Percentiles rank a stretch among this genome's conserved stretches.
Conservation (phyloP, 495 filamentous ascomycete species). For the Penicillium riverlandense region DNA sequence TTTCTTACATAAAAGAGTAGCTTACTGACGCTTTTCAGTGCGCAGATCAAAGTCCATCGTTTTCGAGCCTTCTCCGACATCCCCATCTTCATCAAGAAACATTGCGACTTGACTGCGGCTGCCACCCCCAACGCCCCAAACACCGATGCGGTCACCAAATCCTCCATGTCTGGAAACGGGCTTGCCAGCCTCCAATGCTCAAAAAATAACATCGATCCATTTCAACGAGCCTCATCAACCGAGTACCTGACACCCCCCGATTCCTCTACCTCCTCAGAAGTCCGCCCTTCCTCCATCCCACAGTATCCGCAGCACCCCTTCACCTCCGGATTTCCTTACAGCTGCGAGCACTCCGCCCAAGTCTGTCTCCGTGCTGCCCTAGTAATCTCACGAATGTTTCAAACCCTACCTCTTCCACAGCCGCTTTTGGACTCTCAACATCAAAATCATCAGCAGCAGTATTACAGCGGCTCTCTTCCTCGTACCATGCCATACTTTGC, state of each 20-base stretch:
- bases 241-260: slow-evolving; percentile 32
- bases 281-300: slow-evolving; percentile 13
- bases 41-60: slow-evolving; percentile 54
- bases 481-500: slow-evolving; percentile 56
- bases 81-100: slow-evolving; percentile 51
- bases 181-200: slow-evolving; percentile 27
- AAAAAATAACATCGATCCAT: slow-evolving; percentile 25
- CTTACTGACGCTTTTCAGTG: slow-evolving; percentile 27
- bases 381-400: slow-evolving; percentile 44
- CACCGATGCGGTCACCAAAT: slow-evolving; percentile 7
- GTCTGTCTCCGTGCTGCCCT: slow-evolving; percentile 46
- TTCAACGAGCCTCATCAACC: slow-evolving; percentile 25
- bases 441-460: slow-evolving; percentile 17
- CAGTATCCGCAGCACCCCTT: slow-evolving; percentile 26
- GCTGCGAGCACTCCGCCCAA: slow-evolving; percentile 45
- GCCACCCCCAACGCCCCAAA: slow-evolving; percentile 24
- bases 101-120: slow-evolving; percentile 45
- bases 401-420: slow-evolving; percentile 43
- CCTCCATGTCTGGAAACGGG: slow-evolving; percentile 1
- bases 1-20: not conserved
- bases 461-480: slow-evolving; percentile 28
- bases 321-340: slow-evolving; percentile 41
- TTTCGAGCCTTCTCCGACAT: slow-evolving; percentile 55
- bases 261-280: slow-evolving; percentile 30
- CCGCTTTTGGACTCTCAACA: slow-evolving; percentile 21